Percentiles rank a stretch among this genome's conserved stretches.
Conservation (phyloP, 2,329 filamentous ascomycete genomes). For the Hansfordia pulvinata region DNA sequence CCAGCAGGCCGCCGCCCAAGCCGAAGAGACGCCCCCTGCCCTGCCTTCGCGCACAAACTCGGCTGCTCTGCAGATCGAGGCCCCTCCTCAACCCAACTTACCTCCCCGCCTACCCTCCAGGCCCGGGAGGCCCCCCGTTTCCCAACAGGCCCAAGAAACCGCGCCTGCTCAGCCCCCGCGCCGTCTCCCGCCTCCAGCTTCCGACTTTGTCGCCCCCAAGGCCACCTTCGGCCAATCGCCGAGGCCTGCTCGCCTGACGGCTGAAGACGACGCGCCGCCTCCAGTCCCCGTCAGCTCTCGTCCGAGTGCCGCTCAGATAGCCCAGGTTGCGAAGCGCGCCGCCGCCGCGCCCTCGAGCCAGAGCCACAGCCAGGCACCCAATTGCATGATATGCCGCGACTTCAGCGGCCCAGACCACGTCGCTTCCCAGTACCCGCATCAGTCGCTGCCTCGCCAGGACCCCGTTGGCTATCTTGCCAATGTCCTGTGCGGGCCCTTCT, state of each 20-base stretch:
- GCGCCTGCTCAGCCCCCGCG: conserved; percentile 16
- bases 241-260: conserved; percentile 9
- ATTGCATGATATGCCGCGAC: conserved; percentile 73
- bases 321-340: conserved; percentile 23
- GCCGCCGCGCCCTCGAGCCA: no score
- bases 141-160: conserved; percentile 10
- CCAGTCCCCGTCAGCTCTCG: conserved; percentile 38
- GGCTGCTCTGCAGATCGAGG: conserved; percentile 16
- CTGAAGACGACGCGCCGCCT: conserved; percentile 27
- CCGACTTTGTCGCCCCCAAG: conserved; percentile 16
- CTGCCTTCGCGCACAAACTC: no score
- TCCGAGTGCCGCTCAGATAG: conserved; percentile 36
- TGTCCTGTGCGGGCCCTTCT: conserved; percentile 65
- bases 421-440: conserved; percentile 61
- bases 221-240: conserved; percentile 12
- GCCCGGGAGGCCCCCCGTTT: conserved; percentile 21
- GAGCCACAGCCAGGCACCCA: conserved; percentile 11
- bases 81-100: conserved; percentile 23
- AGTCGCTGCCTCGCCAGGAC: conserved; percentile 51
- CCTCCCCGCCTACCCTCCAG: conserved; percentile 38
- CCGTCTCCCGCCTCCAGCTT: conserved; percentile 23
- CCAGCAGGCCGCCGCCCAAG: conserved; percentile 21
- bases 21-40: no score
- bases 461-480: conserved; percentile 64
- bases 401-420: conserved; percentile 72